phyloP scores from a whole-genome alignment of 768 basidiomycete genomes.

The Boletus pseudopeckii region DNA sequence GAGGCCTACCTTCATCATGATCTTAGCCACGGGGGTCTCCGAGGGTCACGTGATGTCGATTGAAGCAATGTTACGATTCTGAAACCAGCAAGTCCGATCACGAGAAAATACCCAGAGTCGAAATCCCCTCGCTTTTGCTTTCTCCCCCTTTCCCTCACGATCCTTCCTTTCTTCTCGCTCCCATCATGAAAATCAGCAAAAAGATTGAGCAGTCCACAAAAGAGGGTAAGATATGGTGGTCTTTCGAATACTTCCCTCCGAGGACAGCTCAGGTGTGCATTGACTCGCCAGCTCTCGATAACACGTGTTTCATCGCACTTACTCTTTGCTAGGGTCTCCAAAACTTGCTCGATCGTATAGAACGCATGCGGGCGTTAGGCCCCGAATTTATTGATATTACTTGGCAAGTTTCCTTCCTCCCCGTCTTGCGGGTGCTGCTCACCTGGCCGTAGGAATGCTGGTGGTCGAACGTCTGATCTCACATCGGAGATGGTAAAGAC shows the following conservation, averaged over 20 bases:
- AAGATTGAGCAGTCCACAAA: conserved; percentile 85
- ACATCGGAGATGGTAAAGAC: conserved; percentile 93
- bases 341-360: conserved; percentile 97
- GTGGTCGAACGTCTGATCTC: conserved; percentile 90
- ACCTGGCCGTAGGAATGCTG: conserved; percentile 74
- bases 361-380: conserved; percentile 92
- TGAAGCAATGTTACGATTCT: background rate
- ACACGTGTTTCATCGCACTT: background rate
- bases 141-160: conserved; percentile 13
- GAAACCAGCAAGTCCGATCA: conserved; percentile 7
- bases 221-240: conserved; percentile 93
- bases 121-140: background rate
- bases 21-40: background rate
- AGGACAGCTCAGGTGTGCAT: conserved; percentile 81
- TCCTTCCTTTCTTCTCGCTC: conserved; percentile 20
- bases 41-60: conserved; percentile 20
- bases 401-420: conserved; percentile 49
- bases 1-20: no score
- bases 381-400: conserved; percentile 99
- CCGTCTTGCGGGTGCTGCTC: background rate
- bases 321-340: conserved; percentile 45
- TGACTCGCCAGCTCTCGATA: background rate
- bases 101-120: conserved; percentile 26
- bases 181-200: conserved; percentile 86
- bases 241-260: conserved; percentile 98